These are phyloP conservation scores for Penicillium italicum DNA, from an alignment of 2,329 filamentous ascomycete genomes.

Conservation along the genomic window DNA sequence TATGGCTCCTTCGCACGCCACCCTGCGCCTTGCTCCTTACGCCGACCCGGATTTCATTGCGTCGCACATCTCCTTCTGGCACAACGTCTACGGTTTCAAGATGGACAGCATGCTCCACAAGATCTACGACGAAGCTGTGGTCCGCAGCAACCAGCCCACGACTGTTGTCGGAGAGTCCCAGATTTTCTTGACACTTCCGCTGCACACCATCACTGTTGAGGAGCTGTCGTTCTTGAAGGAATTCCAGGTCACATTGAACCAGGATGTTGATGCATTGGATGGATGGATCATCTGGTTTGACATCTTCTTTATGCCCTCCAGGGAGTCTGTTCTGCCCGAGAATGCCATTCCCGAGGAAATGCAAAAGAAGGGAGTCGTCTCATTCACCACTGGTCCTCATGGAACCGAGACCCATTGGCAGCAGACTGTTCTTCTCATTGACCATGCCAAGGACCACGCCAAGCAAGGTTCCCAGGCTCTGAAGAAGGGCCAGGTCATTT, in stretches of 20 bases:
- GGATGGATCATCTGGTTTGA: conserved; percentile 93
- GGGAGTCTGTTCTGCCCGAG: conserved; percentile 48
- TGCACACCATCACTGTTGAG: conserved; percentile 66
- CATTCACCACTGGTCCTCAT: conserved; percentile 81
- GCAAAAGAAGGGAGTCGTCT: conserved; percentile 61
- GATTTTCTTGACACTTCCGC: conserved; percentile 70
- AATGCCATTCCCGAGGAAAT: conserved; percentile 59
- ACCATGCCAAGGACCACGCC: conserved; percentile 51
- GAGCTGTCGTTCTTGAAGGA: conserved; percentile 72
- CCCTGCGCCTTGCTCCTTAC: conserved; percentile 76
- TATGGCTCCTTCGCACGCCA: conserved; percentile 81
- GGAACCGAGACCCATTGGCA: conserved; percentile 84
- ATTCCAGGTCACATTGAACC: conserved; percentile 61
- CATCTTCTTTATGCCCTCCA: conserved; percentile 74
- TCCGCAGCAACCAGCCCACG: conserved; percentile 63
- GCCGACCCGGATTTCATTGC: conserved; percentile 72
- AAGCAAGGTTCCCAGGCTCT: conserved; percentile 32
- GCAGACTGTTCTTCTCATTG: conserved; percentile 71
- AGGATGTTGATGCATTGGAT: conserved; percentile 68
- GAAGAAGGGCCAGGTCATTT: conserved; percentile 57
- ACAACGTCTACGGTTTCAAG: conserved; percentile 89
- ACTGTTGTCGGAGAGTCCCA: conserved; percentile 53
- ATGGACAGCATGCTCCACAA: conserved; percentile 86
- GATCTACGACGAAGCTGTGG: conserved; percentile 76
- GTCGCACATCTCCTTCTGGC: conserved; percentile 81